Conservation (phyloP, 2,329 filamentous ascomycete genomes). For the Aspergillaceae sp. region DNA sequence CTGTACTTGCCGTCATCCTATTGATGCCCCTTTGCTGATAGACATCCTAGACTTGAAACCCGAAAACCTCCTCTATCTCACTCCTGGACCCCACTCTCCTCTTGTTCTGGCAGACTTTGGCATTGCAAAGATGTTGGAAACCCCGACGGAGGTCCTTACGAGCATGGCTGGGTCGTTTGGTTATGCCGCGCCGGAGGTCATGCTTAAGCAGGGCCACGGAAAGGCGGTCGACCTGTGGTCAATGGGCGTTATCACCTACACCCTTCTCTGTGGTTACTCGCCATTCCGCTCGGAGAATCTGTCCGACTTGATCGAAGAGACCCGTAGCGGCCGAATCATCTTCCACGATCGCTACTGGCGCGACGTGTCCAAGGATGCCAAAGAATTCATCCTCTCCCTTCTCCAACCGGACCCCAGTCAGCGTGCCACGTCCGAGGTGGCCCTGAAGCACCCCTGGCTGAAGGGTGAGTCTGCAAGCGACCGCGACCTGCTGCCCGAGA, state of each 20-base stretch:
- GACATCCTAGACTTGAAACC: constrained; percentile 73
- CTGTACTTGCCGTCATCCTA: neutral
- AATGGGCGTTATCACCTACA: constrained; percentile 96
- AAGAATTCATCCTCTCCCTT: constrained; percentile 80
- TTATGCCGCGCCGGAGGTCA: constrained; percentile 94
- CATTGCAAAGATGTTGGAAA: constrained; percentile 96
- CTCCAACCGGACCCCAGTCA: constrained; percentile 70
- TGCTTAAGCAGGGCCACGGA: constrained; percentile 94
- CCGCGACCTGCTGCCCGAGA: constrained; percentile 95
- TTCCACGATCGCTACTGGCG: constrained; percentile 99
- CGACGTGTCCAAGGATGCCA: constrained; percentile 89
- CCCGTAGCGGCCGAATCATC: constrained; percentile 69
- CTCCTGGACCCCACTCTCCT: constrained; percentile 64
- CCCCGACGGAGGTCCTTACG: constrained; percentile 80
- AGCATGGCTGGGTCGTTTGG: constrained; percentile 99
- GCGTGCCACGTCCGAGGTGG: constrained; percentile 70
- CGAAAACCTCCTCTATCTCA: constrained; percentile 93
- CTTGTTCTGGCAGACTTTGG: constrained; percentile 95
- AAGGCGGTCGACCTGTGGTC: constrained; percentile 99
- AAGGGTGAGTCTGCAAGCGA: constrained; percentile 85
- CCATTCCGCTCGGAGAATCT: constrained; percentile 95
- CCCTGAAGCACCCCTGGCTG: constrained; percentile 77
- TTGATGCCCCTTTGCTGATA: constrained; percentile 2
- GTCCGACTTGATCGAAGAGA: constrained; percentile 89
- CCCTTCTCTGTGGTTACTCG: constrained; percentile 92